Evolutionary conservation across 225 moss, liverwort and hornwort species (phyloP).

Genomic region (Lunularia cruciata): DNA sequence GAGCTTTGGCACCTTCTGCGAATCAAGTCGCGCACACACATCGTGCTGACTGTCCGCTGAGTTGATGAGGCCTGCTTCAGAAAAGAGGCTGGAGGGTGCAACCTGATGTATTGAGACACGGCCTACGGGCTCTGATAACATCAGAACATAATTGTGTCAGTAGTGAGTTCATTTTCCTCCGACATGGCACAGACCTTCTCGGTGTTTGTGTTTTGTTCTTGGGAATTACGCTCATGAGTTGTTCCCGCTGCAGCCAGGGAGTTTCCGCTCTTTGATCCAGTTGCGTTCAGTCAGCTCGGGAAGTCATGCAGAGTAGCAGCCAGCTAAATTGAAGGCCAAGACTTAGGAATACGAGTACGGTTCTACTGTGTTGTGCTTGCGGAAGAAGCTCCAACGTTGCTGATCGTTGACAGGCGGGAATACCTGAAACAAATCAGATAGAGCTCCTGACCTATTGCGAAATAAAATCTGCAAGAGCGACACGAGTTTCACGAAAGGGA

Average conservation of each 20-base stretch:
- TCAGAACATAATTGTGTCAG: not conserved
- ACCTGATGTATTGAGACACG: not conserved
- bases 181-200: not conserved
- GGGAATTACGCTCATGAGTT: not conserved
- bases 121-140: not conserved
- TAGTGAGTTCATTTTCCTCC: not conserved
- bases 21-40: slow-evolving; percentile 36
- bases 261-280: not conserved
- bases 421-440: not conserved
- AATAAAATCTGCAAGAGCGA: not conserved
- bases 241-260: not conserved
- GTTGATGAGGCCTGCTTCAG: not conserved
- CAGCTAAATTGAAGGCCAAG: not conserved
- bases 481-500: not conserved
- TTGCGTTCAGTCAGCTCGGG: not conserved
- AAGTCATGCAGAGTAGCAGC: not conserved
- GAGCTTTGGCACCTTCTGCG: slow-evolving; percentile 36
- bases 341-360: not conserved
- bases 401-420: not conserved
- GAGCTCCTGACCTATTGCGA: not conserved
- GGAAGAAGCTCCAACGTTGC: too few relatives aligned
- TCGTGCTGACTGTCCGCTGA: not conserved
- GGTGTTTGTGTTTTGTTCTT: not conserved
- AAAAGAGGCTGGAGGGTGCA: not conserved
- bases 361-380: not conserved